These are phyloP conservation scores for Aspergillus neotritici DNA, from an alignment of 2,329 filamentous ascomycete genomes.

Conservation along the genomic window DNA sequence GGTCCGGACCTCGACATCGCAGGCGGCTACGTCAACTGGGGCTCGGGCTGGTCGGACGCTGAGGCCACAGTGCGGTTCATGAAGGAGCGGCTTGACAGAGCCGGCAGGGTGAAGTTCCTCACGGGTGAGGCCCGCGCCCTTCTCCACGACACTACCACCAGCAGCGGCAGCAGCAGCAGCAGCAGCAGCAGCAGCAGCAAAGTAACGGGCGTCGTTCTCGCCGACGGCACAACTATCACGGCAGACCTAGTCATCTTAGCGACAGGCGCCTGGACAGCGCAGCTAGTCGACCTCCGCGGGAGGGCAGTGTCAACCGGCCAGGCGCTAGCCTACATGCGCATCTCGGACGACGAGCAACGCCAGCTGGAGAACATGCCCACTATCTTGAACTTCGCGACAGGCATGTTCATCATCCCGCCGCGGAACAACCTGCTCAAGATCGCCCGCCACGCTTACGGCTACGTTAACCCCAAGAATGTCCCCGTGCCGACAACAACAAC, in stretches of 20 bases:
- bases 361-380: conserved; percentile 63
- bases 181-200: conserved; percentile 4
- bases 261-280: conserved; percentile 79
- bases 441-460: conserved; percentile 64
- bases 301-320: conserved; percentile 78
- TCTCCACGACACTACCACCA: conserved; percentile 17
- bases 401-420: conserved; percentile 54
- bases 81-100: conserved; percentile 32
- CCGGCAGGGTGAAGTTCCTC: conserved; percentile 31
- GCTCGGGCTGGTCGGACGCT: conserved; percentile 43
- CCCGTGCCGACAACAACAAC: no score
- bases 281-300: conserved; percentile 70
- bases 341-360: conserved; percentile 66
- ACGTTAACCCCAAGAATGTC: conserved; percentile 43
- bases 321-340: conserved; percentile 67
- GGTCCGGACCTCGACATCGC: conserved; percentile 29
- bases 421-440: conserved; percentile 58
- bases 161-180: not conserved
- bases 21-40: conserved; percentile 44
- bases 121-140: conserved; percentile 34
- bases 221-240: conserved; percentile 45
- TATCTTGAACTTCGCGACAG: conserved; percentile 43
- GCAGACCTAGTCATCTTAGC: conserved; percentile 75
- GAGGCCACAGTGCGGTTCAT: conserved; percentile 38
- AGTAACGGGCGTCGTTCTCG: conserved; percentile 48